Base-by-base conservation (phyloP, 1,284 basidiomycete species). In the Papiliotrema nemorosa region DNA sequence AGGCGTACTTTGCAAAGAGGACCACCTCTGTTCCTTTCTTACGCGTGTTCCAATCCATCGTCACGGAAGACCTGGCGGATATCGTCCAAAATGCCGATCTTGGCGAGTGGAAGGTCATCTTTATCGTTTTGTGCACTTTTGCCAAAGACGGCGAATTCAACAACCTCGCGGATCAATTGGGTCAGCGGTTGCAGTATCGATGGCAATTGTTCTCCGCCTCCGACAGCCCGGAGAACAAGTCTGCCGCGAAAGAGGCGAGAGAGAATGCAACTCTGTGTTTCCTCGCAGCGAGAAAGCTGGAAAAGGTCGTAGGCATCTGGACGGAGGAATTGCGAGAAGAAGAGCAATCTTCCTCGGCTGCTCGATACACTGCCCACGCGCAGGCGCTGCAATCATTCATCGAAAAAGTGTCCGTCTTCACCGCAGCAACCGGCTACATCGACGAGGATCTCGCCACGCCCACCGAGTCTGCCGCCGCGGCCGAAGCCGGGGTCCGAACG, bases 361-460 rank as follows among this genome's bases (percentile, higher is more conserved):
- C 87, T 2, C 78, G 79, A 10, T 97, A 93, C 72, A 85, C 90
- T 7, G 86, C 88, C 0, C 92, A 94, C 64, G 90, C 87, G 0
- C 81, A 85, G 43, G 91, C 93, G 1, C 77, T 98, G 29, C 92
- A 97, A 74, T 87, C 87, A 0, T 94, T 98, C 76, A 83, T 97
- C 66, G 94, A 98, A 75, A 98, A 98, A 77, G 91, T 97, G 37
- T 86, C 90, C 1, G 85, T 96, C 36, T 98, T 98, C 82, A 85
- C 89, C 56, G 81, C 83, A 49, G 94, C 94, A 0, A 89, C 90
- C 47, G 82, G 82, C 34, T 98, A 97, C 72, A 80, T 84, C 56
- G 94, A 98, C 70, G 75, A 79, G 29, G 92, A 96, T 59, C 78
- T 97, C 21, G 63, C 74, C 12, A 53, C 55, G 2, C 76, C 80